These are phyloP conservation scores for Rhynchospora tenuis DNA, from an alignment of 176 grass and related monocot species.

Conservation along the genomic window DNA sequence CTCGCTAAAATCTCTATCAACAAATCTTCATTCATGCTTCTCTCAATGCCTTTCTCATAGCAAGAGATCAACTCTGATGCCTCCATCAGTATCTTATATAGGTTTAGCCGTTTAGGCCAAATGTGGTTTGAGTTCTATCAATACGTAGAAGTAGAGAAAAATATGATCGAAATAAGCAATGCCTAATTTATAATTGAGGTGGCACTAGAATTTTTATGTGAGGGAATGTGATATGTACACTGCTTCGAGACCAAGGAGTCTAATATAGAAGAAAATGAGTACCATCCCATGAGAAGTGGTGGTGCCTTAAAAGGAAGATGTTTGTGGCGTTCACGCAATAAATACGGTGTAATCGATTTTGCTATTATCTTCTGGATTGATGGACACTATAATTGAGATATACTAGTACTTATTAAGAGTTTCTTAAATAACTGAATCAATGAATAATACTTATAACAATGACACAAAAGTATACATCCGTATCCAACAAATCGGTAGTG, in stretches of 20 bases:
- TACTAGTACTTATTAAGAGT: too few relatives aligned
- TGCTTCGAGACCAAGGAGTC: not conserved
- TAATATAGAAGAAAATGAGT: not conserved
- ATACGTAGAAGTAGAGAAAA: not conserved
- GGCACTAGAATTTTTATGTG: not conserved
- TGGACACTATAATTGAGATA: not conserved
- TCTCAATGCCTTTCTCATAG: not conserved
- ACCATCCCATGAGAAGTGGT: not conserved
- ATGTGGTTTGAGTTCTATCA: not conserved
- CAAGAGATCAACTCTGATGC: constrained; percentile 9
- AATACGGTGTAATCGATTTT: not conserved
- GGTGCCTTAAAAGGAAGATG: not conserved
- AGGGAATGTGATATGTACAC: constrained; percentile 11
- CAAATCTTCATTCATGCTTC: constrained; percentile 44
- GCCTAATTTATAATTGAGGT: not conserved
- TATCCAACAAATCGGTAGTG: not conserved
- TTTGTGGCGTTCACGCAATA: constrained; percentile 11
- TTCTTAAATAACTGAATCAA: too few relatives aligned
- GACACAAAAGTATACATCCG: not conserved
- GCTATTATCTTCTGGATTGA: not conserved
- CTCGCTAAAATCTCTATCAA: constrained; percentile 52
- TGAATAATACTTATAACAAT: too few relatives aligned
- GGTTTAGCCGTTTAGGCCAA: not conserved
- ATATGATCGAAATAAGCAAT: not conserved
- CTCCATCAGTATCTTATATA: not conserved